Base-by-base conservation (phyloP, 805 yeast genomes). In the Hemisphaericaspora nanyangensis region DNA sequence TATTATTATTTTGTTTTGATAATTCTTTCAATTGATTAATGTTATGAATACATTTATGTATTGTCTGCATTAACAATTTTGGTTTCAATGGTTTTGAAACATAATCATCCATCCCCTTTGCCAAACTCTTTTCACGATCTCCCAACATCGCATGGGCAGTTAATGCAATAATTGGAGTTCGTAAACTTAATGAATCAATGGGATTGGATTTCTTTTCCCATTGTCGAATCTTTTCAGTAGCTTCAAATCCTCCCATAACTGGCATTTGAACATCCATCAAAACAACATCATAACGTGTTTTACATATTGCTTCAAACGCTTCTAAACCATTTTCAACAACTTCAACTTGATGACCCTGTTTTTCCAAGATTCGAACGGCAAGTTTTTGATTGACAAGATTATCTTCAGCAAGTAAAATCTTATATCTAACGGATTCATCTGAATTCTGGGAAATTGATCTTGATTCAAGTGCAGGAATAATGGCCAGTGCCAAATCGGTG, bases 201-300 rank as follows among this genome's bases (percentile, higher is more conserved):
- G 90, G 88, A 46, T 82, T 80, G 16, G 80, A 74, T 60, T 82
- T 83, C 66, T 76, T 79, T 61, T 87, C 96, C 95, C 95, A 86
- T 54, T 84, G 88, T 50, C 96, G 70, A 38, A 87, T 87, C 60
- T 80, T 79, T 34, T 82, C 86, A 1, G 95, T 86, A 2, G 95
- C 95, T 55, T 87, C 96, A 58, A 87, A 87, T 0, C 96, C 96
- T 20, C 95, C 95, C 93, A 87, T 88, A 12, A 85, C 86, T 7
- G 95, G 95, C 96, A 87, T 87, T 60, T 87, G 96, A 32, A 87
- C 95, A 65, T 87, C 95, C 96, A 87, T 87, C 49, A 87, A 73
- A 15, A 87, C 84, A 34, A 85, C 90, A 56, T 87, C 95, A 56
- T 81, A 87, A 34, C 74, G 70, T 45, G 74, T 76, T 47, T 74